These are phyloP conservation scores for Annona cherimola DNA, from an alignment of 164 flowering plant genomes.

Conservation along the genomic window DNA sequence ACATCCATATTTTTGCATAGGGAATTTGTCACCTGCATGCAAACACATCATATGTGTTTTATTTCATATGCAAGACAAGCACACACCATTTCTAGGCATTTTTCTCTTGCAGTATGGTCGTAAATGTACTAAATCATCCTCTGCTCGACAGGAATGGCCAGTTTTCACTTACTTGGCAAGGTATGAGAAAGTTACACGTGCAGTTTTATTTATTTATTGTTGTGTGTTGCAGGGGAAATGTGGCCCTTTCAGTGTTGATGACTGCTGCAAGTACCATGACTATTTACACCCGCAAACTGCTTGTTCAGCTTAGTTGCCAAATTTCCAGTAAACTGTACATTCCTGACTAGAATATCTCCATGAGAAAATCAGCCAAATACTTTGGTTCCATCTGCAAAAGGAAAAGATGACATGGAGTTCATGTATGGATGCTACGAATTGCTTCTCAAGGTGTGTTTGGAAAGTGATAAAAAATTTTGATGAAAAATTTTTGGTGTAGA, in stretches of 20 bases:
- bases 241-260: constrained; percentile 93
- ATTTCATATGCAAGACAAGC: not conserved
- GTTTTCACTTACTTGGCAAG: constrained; percentile 91
- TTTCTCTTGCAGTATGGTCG: no score
- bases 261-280: constrained; percentile 87
- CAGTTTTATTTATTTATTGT: constrained; percentile 8
- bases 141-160: constrained; percentile 74
- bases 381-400: no score
- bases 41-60: not conserved
- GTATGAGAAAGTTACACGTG: constrained; percentile 28
- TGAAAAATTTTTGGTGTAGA: no score
- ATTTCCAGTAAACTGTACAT: no score
- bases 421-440: no score
- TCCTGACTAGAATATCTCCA: no score
- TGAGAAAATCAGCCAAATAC: no score
- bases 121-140: not conserved
- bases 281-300: constrained; percentile 17
- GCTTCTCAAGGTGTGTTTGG: not conserved
- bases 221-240: constrained; percentile 69
- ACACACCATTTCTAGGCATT: no score
- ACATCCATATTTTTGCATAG: not conserved
- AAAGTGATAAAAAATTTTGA: not conserved
- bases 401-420: no score
- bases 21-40: not conserved
- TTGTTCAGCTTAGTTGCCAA: no score